Evolutionary conservation across 768 basidiomycete species (phyloP).

Genomic region (Cantharellus cinnabarinus): DNA sequence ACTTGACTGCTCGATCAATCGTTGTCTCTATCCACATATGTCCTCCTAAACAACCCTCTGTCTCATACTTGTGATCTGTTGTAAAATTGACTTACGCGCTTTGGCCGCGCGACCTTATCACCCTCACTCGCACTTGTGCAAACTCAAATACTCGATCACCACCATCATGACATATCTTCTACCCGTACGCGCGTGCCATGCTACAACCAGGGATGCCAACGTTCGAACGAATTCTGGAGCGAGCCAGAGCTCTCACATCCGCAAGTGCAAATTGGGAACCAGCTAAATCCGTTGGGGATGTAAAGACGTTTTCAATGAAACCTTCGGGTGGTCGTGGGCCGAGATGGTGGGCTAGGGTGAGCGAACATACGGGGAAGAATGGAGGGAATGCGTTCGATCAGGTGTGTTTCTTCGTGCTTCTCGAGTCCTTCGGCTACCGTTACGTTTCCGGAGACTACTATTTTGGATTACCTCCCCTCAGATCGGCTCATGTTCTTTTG

Average conservation of each 20-base stretch:
- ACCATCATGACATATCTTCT: neutral
- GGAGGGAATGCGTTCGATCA: conserved; percentile 1
- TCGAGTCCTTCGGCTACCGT: neutral
- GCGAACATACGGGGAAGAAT: conserved; percentile 1
- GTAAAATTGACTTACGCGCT: too few species aligned
- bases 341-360: conserved; percentile 4
- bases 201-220: conserved; percentile 2
- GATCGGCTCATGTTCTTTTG: neutral
- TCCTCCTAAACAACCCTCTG: too few species aligned
- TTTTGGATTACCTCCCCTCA: neutral
- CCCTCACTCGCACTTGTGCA: too few species aligned
- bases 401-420: neutral
- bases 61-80: too few species aligned
- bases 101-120: too few species aligned
- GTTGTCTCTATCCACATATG: too few species aligned
- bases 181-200: neutral
- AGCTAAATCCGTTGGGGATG: conserved; percentile 5
- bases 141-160: neutral
- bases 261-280: conserved; percentile 1
- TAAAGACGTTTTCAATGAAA: conserved; percentile 5
- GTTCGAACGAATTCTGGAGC: conserved; percentile 2
- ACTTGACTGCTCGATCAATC: too few species aligned
- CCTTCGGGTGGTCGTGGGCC: neutral
- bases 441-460: conserved; percentile 1
- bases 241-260: conserved; percentile 1